A percentile compares a stretch with the other conserved stretches of the same genome.
Conservation (phyloP, 257 asterid species). For the Verbascum thapsus region DNA sequence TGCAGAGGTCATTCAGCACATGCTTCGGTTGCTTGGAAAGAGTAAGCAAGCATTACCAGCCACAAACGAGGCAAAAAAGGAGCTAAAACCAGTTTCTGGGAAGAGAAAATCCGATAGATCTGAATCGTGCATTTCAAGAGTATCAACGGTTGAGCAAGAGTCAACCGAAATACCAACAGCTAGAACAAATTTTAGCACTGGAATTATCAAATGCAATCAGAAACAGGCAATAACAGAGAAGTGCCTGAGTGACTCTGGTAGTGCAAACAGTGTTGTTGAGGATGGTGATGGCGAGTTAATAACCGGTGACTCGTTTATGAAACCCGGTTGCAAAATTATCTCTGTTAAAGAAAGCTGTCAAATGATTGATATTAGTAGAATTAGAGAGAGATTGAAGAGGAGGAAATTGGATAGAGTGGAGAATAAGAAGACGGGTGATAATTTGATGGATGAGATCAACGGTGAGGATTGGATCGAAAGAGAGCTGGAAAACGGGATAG, state of each 20-base stretch:
- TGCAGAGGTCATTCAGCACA: slow-evolving; percentile 54
- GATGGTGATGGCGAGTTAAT: slow-evolving; percentile 42
- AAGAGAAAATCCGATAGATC: slow-evolving; percentile 38
- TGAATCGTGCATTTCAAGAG: slow-evolving; percentile 44
- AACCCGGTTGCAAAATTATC: slow-evolving; percentile 32
- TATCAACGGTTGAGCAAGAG: slow-evolving; percentile 32
- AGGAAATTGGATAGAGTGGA: slow-evolving; percentile 33
- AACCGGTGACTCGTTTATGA: slow-evolving; percentile 31
- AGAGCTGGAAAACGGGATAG: slow-evolving; percentile 54
- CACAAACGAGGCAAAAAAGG: slow-evolving; percentile 17
- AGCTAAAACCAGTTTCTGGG: slow-evolving; percentile 23
- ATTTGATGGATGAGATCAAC: slow-evolving; percentile 33
- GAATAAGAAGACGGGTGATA: slow-evolving; percentile 21
- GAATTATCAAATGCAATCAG: slow-evolving; percentile 29
- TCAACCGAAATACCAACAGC: slow-evolving; percentile 27
- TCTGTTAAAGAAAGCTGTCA: slow-evolving; percentile 28
- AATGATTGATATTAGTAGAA: slow-evolving; percentile 40
- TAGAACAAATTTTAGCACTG: slow-evolving; percentile 16
- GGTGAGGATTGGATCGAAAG: slow-evolving; percentile 58
- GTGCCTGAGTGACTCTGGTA: slow-evolving; percentile 43
- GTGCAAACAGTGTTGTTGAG: slow-evolving; percentile 49
- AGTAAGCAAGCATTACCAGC: slow-evolving; percentile 35
- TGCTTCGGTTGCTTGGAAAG: slow-evolving; percentile 45
- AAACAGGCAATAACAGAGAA: slow-evolving; percentile 28
- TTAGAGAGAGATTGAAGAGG: slow-evolving; percentile 49